Evolutionary conservation across 176 grass and related monocot genomes (phyloP).

Genomic region (Zea luxurians): DNA sequence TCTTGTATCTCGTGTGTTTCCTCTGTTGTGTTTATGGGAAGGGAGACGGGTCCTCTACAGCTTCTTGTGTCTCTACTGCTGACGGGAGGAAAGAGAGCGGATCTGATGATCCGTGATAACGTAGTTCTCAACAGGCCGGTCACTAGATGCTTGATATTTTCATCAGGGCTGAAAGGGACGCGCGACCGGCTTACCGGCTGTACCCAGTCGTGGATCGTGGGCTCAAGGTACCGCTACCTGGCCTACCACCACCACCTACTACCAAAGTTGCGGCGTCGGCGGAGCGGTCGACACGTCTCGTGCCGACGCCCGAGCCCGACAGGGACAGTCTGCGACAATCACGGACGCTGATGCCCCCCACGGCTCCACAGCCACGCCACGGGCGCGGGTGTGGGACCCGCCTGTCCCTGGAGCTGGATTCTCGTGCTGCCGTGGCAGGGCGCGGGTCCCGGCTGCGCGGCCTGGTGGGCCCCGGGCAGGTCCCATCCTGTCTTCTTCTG

Average conservation of each 20-base stretch:
- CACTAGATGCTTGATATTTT: constrained; percentile 6
- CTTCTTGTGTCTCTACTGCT: too few species aligned
- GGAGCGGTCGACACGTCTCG: constrained; percentile 30
- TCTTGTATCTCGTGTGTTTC: too few species aligned
- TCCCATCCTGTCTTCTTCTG: not conserved
- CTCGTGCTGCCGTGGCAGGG: not conserved
- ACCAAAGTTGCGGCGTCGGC: not conserved
- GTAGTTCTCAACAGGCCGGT: too few species aligned
- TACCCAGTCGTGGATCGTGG: not conserved
- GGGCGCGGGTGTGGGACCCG: not conserved
- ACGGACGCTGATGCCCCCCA: constrained; percentile 37
- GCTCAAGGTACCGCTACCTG: too few species aligned
- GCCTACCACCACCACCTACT: not conserved
- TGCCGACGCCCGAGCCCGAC: constrained; percentile 30
- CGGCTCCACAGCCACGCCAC: too few species aligned
- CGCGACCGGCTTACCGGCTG: constrained; percentile 9
- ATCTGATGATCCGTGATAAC: too few species aligned
- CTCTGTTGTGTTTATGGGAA: too few species aligned
- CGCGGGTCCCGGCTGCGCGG: not conserved
- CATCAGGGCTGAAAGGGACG: not conserved
- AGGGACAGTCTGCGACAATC: constrained; percentile 35
- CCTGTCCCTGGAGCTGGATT: not conserved
- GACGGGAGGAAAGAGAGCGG: too few species aligned
- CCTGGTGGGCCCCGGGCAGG: not conserved
- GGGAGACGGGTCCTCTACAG: too few species aligned